Base-by-base conservation (phyloP, 148 eudicot species). In the Persicaria maculosa region DNA sequence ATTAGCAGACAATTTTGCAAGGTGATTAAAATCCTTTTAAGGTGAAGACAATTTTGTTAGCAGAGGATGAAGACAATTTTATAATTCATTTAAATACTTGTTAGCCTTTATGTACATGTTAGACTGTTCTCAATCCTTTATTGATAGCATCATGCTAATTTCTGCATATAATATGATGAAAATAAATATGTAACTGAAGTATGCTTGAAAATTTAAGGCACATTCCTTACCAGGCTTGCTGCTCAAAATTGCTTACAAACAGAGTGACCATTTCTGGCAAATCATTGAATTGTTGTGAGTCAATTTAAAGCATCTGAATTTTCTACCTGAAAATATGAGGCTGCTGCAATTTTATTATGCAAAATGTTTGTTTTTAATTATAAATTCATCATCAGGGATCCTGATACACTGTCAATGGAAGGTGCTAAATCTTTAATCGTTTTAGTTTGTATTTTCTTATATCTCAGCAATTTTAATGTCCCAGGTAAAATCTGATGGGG, bases 401-500 rank as follows among this genome's bases (percentile, higher is more conserved):
- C 58, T 7, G n/a, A 15, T 8, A 54, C n/a, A 0, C 58, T 20
- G n/a, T n/a, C 58, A 54, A n/a, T 54, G 16, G 58, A 54, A 54
- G 19, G 6, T 54, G 58, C 58, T 15, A 54, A 54, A 54, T 15
- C 58, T n/a, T n/a, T 22, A 31, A 10, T 36, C 2, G 43, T 8
- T 16, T 54, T 16, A 16, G 31, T 25, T 20, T 19, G 7, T 7
- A 0, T 7, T 17, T 19, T 57, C 36, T 59, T 22, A 8, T 2
- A 25, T 59, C 40, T 25, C 36, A 22, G 25, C 9, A 20, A 4
- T 59, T 59, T 17, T 20, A 53, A 45, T 43, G 54, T 79, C 77
- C 80, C 92, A 95, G 98, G 89, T 89, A 53, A 88, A 87, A 73
- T 87, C 88, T 50, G 87, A 82, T 65, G 96, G 86, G 75, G 79